Conservation (phyloP, 1,139 yeast genomes). For the Debaryomycetaceae sp. region DNA sequence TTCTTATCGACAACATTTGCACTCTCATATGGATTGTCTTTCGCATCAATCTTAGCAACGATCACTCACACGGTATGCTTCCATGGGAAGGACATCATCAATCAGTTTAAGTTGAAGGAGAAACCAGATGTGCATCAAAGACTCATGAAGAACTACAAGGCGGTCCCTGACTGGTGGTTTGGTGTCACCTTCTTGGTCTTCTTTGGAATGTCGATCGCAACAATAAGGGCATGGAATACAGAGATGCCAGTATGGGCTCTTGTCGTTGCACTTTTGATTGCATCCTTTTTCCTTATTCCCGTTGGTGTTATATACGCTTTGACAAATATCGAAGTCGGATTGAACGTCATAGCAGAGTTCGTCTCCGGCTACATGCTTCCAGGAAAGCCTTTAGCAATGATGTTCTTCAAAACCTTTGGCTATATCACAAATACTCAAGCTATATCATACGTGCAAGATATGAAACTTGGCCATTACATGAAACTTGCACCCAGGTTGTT, state of each 20-base stretch:
- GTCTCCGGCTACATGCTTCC: constrained; percentile 47
- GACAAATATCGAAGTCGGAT: constrained; percentile 44
- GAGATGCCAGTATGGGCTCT: constrained; percentile 40
- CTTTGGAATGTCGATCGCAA: constrained; percentile 39
- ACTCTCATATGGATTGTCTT: constrained; percentile 10
- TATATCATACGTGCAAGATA: constrained; percentile 49
- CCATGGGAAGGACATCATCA: constrained; percentile 34
- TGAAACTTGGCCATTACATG: constrained; percentile 55
- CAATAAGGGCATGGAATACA: constrained; percentile 40
- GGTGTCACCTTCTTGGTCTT: constrained; percentile 39
- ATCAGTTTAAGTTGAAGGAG: constrained; percentile 40
- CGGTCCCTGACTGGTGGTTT: constrained; percentile 69
- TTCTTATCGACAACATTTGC: constrained; percentile 13
- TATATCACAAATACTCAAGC: constrained; percentile 55
- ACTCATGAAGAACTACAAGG: constrained; percentile 55
- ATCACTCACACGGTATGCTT: constrained; percentile 6
- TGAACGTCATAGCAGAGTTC: constrained; percentile 44
- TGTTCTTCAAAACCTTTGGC: constrained; percentile 46
- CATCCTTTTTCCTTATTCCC: constrained; percentile 38
- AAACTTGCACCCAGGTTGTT: constrained; percentile 45
- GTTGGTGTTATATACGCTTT: constrained; percentile 41
- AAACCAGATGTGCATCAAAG: constrained; percentile 62
- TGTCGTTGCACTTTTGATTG: constrained; percentile 39
- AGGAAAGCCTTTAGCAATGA: constrained; percentile 47
- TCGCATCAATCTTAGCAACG: constrained; percentile 11